These are phyloP conservation scores for Trametes sp. DNA, from an alignment of 1,284 basidiomycete genomes.

Conservation along the genomic window DNA sequence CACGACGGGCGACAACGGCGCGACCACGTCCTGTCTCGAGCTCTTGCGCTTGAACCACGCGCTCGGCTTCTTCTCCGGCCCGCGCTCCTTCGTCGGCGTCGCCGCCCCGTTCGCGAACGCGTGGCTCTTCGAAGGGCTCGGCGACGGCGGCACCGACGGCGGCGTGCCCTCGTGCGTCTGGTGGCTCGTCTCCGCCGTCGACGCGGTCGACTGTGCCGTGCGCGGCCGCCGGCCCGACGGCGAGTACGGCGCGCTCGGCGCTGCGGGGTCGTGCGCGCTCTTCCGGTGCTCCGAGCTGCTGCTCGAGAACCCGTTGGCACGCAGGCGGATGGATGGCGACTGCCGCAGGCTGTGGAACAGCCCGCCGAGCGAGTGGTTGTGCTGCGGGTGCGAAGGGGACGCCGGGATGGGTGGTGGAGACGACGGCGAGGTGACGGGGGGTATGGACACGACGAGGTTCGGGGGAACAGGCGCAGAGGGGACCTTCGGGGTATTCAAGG, in stretches of 20 bases:
- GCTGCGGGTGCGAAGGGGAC: slow-evolving; percentile 21
- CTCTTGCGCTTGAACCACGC: slow-evolving; percentile 65
- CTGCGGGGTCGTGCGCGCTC: slow-evolving; percentile 31
- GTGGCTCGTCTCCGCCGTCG: slow-evolving; percentile 29
- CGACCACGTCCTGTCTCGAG: slow-evolving; percentile 24
- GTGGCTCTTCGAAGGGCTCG: slow-evolving; percentile 8
- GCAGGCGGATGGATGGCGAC: slow-evolving; percentile 39
- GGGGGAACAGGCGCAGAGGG: slow-evolving; percentile 17
- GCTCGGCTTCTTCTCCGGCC: slow-evolving; percentile 52
- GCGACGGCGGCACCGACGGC: not conserved
- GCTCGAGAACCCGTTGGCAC: slow-evolving; percentile 22
- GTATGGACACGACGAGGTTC: slow-evolving; percentile 24
- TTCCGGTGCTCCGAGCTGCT: slow-evolving; percentile 26
- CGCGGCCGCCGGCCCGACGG: slow-evolving; percentile 25
- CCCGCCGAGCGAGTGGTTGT: slow-evolving; percentile 29
- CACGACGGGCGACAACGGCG: slow-evolving; percentile 19
- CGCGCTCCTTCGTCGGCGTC: slow-evolving; percentile 42
- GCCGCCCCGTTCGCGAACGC: slow-evolving; percentile 26
- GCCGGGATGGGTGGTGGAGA: slow-evolving; percentile 15
- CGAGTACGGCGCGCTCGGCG: slow-evolving; percentile 35
- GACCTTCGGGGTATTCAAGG: slow-evolving; percentile 15
- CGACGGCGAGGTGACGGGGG: slow-evolving; percentile 2
- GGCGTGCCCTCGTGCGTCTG: slow-evolving; percentile 26
- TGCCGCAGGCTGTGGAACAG: slow-evolving; percentile 39
- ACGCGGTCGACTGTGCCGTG: slow-evolving; percentile 29